phyloP scores from a whole-genome alignment of 2,329 filamentous ascomycete species.

The Cladosporium halotolerans region DNA sequence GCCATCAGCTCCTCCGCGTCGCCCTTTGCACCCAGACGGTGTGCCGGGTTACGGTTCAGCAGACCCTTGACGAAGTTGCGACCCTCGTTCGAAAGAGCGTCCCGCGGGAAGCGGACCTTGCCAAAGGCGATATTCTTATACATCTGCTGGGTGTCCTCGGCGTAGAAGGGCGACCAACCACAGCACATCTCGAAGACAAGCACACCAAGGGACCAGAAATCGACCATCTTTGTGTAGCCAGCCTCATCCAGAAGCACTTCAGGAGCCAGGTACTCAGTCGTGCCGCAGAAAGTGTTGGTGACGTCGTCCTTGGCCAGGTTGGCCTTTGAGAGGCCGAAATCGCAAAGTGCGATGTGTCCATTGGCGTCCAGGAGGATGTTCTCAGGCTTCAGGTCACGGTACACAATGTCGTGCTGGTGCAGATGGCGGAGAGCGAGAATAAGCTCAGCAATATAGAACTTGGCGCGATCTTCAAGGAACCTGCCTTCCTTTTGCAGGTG shows the following conservation, averaged over 20 bases:
- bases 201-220: constrained; percentile 97
- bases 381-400: constrained; percentile 93
- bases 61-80: constrained; percentile 97
- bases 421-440: constrained; percentile 92
- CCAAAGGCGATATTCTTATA: constrained; percentile 99
- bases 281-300: constrained; percentile 98
- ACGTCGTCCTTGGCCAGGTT: constrained; percentile 96
- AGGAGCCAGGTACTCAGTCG: constrained; percentile 92
- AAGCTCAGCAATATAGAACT: constrained; percentile 98
- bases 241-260: constrained; percentile 93
- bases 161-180: constrained; percentile 98
- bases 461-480: constrained; percentile 88
- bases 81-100: constrained; percentile 89
- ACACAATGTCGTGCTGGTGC: constrained; percentile 95
- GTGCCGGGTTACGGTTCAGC: constrained; percentile 93
- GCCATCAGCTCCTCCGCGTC: constrained; percentile 92
- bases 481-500: constrained; percentile 95
- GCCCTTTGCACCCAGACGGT: constrained; percentile 80
- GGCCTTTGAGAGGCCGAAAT: constrained; percentile 95
- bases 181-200: constrained; percentile 99
- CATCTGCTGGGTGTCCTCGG: constrained; percentile 99
- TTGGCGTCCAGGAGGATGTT: constrained; percentile 97
- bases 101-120: constrained; percentile 92
- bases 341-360: constrained; percentile 93
- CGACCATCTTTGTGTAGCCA: constrained; percentile 99